Base-by-base conservation (phyloP, 2,329 filamentous ascomycete species). In the Pseudopyrenochaeta lycopersici region DNA sequence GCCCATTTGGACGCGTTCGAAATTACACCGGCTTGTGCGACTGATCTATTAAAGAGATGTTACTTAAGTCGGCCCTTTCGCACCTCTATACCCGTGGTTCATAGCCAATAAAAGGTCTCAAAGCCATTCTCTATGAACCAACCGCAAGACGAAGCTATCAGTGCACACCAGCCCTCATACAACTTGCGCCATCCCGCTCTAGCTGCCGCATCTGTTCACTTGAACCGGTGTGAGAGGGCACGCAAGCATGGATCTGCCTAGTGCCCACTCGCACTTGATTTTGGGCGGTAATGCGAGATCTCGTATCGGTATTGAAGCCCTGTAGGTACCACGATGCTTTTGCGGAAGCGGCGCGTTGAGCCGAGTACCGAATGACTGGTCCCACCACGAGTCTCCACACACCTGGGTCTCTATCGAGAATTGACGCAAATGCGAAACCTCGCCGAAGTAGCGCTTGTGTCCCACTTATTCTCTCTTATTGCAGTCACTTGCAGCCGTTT, bases 271-370 rank as follows among this genome's bases (percentile, higher is more conserved):
- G 54, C 49, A 56, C 35, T 43, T 42, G 38, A 60, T 54, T 56
- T 56, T 42, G 45, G 58, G 47, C 45, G 52, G 47, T 52, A 38
- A 59, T 49, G 40, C 47, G 46, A 56, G 58, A 61, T 64, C 59
- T 67, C 54, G 45, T 56, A 62, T 62, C 46, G 46, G 33, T 36
- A n/a, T 29, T 23, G 30, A 46, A 44, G 23, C 44, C 55, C 46
- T 46, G 35, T 42, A 51, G 46, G 53, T 46, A 51, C 50, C 56
- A 57, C 49, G 49, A 55, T 71, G 64, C 64, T 71, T 71, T 67
- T 69, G 68, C 66, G 64, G 66, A 68, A 67, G 61, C 60, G 58
- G 50, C 62, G 44, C 60, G 45, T 58, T 56, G 41, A 60, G 60
- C 66, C 64, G 63, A 46, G 43, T 51, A 58, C 64, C 62, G 35